Evolutionary conservation across 2,329 filamentous ascomycete species (phyloP), one percentile per base, ranked within the genome.

Genomic region (Juglanconis sp.): DNA sequence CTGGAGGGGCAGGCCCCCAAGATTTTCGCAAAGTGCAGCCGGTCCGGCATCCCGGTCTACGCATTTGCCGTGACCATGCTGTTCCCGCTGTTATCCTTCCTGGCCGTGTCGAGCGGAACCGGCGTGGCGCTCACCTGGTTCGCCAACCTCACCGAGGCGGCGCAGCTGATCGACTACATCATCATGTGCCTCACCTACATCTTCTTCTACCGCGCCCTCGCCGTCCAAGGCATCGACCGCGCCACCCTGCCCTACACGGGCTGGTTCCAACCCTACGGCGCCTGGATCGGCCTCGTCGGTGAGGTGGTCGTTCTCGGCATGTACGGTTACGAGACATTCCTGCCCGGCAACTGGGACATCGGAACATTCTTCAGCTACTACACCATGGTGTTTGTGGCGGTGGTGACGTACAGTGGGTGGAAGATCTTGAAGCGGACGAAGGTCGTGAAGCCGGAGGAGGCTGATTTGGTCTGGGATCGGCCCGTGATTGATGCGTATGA

Each of bases 371-470:
- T 74, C 63, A 66, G 73, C 9, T 81, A 82, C 72, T 86, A 86
- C 70, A 79, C 80, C 24, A 84, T 85, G 80, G 74, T 82, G 60
- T 71, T 85, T 10, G 69, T 86, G 36, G 79, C 80, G 0, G 76
- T 80, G 5, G 67, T 83, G 40, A 72, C 84, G 32, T 88, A 81
- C 68, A 56, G 80, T 15, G 77, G 77, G 66, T 90, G 85, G 84
- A 90, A 90, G 73, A 13, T 89, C 0, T n/a, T 85, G 70, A 84
- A 86, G 74, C 76, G 75, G 60, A 89, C 87, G 1, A 79, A 78
- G 62, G 74, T 83, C 55, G 75, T 86, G 11, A 73, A 73, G 3
- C 76, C 86, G 0, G 73, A 80, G 24, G 82, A 68, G 49, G 65
- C 67, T 3, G 68, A 69, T 54, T 60, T 69, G 49, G 42, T 68